A percentile compares a stretch with the other conserved stretches of the same genome.
phyloP scores from a whole-genome alignment of 148 eudicot genomes.

The Vaccinium darrowii region DNA sequence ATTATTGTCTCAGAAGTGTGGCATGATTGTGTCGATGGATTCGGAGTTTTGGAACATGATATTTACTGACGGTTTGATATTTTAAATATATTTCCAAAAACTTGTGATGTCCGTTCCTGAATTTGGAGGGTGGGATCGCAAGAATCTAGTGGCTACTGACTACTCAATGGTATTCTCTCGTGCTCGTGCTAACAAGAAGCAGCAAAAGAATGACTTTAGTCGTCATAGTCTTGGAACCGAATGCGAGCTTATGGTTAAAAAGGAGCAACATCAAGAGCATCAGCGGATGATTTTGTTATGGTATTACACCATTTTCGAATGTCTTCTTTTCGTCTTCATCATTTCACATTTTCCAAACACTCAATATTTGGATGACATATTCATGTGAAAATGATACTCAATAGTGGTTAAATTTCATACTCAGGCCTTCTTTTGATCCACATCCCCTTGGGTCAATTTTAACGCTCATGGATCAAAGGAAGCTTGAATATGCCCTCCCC shows the following conservation, averaged over 20 bases:
- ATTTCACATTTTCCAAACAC: background rate
- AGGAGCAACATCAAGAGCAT: conserved; percentile 1
- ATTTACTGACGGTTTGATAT: background rate
- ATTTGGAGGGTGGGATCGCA: conserved; percentile 55
- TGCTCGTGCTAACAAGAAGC: conserved; percentile 45
- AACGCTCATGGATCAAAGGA: conserved; percentile 34
- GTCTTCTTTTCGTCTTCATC: background rate
- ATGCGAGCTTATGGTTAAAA: conserved; percentile 20
- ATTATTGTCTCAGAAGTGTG: background rate
- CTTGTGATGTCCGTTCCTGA: conserved; percentile 40
- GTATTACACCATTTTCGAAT: conserved; percentile 6
- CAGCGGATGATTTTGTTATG: conserved; percentile 14
- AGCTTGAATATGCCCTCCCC: conserved; percentile 17
- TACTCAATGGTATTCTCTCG: conserved; percentile 51
- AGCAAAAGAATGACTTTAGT: conserved; percentile 33
- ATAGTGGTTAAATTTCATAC: background rate
- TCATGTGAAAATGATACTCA: background rate
- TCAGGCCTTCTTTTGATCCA: conserved; percentile 24
- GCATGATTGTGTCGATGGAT: background rate
- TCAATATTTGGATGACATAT: background rate
- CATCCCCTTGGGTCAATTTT: conserved; percentile 33
- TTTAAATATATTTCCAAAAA: conserved; percentile 11
- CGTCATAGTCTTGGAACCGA: conserved; percentile 31
- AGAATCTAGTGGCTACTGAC: conserved; percentile 33
- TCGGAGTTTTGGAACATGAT: background rate